Evolutionary conservation across 768 basidiomycete genomes (phyloP).

Genomic region (Auriscalpium microsporum): DNA sequence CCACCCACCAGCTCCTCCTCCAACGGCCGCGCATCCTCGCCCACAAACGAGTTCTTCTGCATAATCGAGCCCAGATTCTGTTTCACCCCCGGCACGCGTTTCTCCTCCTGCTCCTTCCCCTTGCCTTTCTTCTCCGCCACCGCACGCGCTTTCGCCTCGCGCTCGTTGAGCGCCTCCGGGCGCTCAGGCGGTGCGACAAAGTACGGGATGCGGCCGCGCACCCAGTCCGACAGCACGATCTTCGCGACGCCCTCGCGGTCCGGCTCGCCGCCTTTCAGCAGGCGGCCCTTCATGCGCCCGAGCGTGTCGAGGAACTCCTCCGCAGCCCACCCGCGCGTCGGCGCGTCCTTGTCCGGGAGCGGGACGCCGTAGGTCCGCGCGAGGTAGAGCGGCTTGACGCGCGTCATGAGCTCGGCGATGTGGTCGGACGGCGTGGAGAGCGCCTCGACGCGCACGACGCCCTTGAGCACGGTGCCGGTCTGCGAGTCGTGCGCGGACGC

Average conservation of each 20-base stretch:
- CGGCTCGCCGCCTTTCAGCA: constrained; percentile 92
- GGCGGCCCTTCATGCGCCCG: constrained; percentile 84
- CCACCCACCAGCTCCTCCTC: constrained; percentile 37
- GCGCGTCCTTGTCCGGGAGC: constrained; percentile 49
- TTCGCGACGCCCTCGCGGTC: constrained; percentile 89
- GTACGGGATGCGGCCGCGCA: constrained; percentile 93
- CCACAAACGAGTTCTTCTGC: constrained; percentile 80
- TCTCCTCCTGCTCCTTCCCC: constrained; percentile 23
- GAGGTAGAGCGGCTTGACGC: constrained; percentile 91
- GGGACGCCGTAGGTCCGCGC: constrained; percentile 74
- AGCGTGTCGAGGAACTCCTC: constrained; percentile 78
- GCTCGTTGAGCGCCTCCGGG: constrained; percentile 57
- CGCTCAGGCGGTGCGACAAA: constrained; percentile 90
- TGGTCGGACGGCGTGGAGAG: constrained; percentile 89
- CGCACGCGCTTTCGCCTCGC: constrained; percentile 35
- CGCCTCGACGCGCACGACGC: constrained; percentile 93
- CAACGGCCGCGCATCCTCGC: constrained; percentile 70
- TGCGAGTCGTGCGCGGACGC: constrained; percentile 87
- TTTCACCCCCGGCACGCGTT: constrained; percentile 54
- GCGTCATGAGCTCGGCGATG: constrained; percentile 76
- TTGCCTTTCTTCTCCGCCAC: constrained; percentile 34
- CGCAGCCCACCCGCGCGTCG: constrained; percentile 51
- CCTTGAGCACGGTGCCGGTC: constrained; percentile 89
- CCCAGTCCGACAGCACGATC: constrained; percentile 95
- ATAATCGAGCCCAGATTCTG: constrained; percentile 84